These are phyloP conservation scores for Zymoseptoria tritici DNA, from an alignment of 2,329 filamentous ascomycete species.

Conservation along the genomic window DNA sequence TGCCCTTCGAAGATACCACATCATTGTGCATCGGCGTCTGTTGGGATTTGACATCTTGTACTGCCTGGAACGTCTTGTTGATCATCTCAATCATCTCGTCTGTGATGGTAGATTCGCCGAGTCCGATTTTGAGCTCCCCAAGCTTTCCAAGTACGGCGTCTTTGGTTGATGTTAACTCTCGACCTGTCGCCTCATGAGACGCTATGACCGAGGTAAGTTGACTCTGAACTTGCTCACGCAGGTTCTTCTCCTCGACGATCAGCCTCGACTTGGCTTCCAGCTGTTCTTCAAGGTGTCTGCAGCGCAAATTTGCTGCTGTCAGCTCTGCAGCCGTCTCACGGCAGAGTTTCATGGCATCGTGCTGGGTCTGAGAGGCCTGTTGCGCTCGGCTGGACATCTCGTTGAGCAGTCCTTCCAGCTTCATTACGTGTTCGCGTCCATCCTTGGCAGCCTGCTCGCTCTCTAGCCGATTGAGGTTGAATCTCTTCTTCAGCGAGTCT, in stretches of 20 bases:
- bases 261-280: conserved; percentile 14
- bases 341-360: conserved; percentile 13
- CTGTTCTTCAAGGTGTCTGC: conserved; percentile 16
- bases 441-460: conserved; percentile 9
- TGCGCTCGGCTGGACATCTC: conserved; percentile 8
- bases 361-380: conserved; percentile 10
- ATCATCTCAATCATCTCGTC: conserved; percentile 9
- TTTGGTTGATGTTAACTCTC: conserved; percentile 9
- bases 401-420: conserved; percentile 10
- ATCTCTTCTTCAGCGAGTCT: conserved; percentile 12
- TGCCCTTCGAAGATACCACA: conserved; percentile 13
- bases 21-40: conserved; percentile 12
- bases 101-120: conserved; percentile 6
- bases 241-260: conserved; percentile 20
- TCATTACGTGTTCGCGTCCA: conserved; percentile 2
- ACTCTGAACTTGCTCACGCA: conserved; percentile 16
- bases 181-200: conserved; percentile 5
- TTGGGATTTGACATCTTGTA: conserved; percentile 15
- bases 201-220: conserved; percentile 8
- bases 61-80: conserved; percentile 11
- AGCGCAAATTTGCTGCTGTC: conserved; percentile 3
- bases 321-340: conserved; percentile 15
- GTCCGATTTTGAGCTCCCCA: conserved; percentile 12
- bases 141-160: conserved; percentile 20
- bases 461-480: conserved; percentile 2